Evolutionary conservation across 768 basidiomycete genomes (phyloP), one percentile per base, ranked within the genome.

Genomic region (Collybia sp.): DNA sequence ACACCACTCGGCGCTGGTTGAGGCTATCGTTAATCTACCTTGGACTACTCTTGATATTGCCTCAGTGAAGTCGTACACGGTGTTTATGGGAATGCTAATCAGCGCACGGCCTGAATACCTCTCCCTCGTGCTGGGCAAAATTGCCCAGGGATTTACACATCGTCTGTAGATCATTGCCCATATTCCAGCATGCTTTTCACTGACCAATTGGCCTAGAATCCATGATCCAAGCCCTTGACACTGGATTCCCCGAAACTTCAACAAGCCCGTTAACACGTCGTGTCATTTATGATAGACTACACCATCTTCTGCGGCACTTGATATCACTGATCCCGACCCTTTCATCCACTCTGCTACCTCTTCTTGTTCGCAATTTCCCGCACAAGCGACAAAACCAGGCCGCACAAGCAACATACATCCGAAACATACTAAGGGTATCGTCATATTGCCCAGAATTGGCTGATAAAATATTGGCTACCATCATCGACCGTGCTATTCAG

Each of bases 101-200:
- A 92, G 88, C 50, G 91, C 95, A 17, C 72, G 87, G 50, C 90
- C 94, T 49, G 92, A 96, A 67, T 97, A 95, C 65, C 75, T 95
- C 30, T 85, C 85, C 17, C 74, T 88, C 43, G 83, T 97, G 5
- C 79, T 97, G 5, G 75, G 76, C 47, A 93, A 80, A 67, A 83
- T 89, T 34, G 80, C 92, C 11, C 82, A 83, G 45, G 91, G 92
- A 10, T 83, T 98, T 52, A 92, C 92, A 6, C 83, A 88, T 71
- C 91, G 94, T 96, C 61, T 55, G 89, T 79, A 45, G 30, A 15
- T 46, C 12, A 18, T 48, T 39, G 25, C 25, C 25, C 8, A 25
- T 34, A 34, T 48, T 5, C 38, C 33, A 13, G 42, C 32, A 44
- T 9, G 12, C 40, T 18, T 32, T 37, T 37, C 25, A 20, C 50